Evolutionary conservation across 371 early-diverging fungal species (phyloP).

Genomic region (Syncephalastrum contaminatum): DNA sequence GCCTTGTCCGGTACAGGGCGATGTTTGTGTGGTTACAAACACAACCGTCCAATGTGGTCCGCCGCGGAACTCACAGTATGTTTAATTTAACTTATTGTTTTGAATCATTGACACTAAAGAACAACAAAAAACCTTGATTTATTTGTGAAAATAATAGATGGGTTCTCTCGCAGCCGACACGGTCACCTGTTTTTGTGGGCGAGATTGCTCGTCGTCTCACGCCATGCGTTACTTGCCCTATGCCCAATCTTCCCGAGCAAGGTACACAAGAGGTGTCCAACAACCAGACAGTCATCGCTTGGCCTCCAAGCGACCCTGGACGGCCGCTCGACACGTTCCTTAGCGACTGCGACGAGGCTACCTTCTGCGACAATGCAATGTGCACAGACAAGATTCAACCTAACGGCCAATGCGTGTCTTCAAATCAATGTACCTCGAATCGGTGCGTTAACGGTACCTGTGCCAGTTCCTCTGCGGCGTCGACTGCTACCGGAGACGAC

Average conservation of each 20-base stretch:
- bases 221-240: slow-evolving; percentile 21
- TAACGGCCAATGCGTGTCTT: slow-evolving; percentile 15
- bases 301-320: slow-evolving; percentile 16
- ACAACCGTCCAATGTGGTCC: slow-evolving; percentile 16
- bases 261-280: neutral
- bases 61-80: slow-evolving; percentile 23
- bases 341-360: slow-evolving; percentile 21
- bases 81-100: neutral
- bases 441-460: slow-evolving; percentile 1
- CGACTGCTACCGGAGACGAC: neutral
- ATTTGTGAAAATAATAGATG: slow-evolving; percentile 12
- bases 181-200: slow-evolving; percentile 24
- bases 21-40: slow-evolving; percentile 20
- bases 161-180: slow-evolving; percentile 16
- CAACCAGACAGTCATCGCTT: slow-evolving; percentile 16
- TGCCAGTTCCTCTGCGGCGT: neutral
- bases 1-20: slow-evolving; percentile 19
- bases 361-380: slow-evolving; percentile 15
- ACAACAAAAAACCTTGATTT: neutral
- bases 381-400: slow-evolving; percentile 12
- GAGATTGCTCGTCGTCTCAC: slow-evolving; percentile 19
- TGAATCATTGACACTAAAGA: neutral
- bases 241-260: slow-evolving; percentile 1
- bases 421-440: slow-evolving; percentile 19
- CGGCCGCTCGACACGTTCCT: slow-evolving; percentile 19